Conservation (phyloP, 129 eudicot species). For the Chrysanthemum seticuspe region DNA sequence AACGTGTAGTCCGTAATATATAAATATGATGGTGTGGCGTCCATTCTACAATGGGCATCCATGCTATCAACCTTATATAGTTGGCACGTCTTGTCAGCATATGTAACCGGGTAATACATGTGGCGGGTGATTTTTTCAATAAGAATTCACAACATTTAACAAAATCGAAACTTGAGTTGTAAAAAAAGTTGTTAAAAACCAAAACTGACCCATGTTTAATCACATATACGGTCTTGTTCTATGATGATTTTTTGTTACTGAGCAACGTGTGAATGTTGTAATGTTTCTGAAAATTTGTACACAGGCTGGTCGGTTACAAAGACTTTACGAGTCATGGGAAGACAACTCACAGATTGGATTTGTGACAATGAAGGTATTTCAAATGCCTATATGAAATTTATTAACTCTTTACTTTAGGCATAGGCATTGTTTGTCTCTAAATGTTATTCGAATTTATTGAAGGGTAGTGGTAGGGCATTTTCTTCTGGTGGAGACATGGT, state of each 20-base stretch:
- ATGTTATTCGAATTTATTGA: constrained; percentile 32
- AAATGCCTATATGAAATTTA: background rate
- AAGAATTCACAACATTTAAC: background rate
- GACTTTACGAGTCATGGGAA: constrained; percentile 91
- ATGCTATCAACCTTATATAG: too few species aligned
- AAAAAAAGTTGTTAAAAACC: too few species aligned
- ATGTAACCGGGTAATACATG: too few species aligned
- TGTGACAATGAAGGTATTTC: constrained; percentile 77
- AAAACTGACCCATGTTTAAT: background rate
- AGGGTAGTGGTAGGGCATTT: constrained; percentile 85
- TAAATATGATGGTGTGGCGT: too few species aligned
- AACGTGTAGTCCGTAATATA: too few species aligned
- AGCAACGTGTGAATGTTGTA: too few species aligned
- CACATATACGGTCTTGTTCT: constrained; percentile 1
- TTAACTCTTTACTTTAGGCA: background rate
- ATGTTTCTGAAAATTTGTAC: background rate
- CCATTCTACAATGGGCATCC: too few species aligned
- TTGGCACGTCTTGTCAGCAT: too few species aligned
- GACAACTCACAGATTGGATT: constrained; percentile 88
- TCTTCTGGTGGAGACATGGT: constrained; percentile 89
- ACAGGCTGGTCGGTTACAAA: constrained; percentile 69
- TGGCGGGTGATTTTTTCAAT: background rate
- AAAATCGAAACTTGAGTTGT: too few species aligned
- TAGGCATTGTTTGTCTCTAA: constrained; percentile 2
- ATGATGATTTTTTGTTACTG: background rate